phyloP scores from a whole-genome alignment of 495 filamentous ascomycete genomes.

The Talaromyces trachyspermus region DNA sequence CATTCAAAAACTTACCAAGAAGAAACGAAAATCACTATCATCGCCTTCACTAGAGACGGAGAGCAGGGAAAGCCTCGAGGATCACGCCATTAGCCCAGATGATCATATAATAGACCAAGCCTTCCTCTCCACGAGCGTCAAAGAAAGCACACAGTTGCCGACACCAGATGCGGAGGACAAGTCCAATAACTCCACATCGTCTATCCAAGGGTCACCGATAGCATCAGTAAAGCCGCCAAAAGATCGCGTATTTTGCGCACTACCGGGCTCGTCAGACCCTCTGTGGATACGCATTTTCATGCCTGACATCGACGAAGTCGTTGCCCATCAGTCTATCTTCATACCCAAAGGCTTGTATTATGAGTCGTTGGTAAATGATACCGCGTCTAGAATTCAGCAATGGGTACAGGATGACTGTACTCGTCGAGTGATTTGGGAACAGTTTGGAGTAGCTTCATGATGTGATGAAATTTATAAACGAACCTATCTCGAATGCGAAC shows the following conservation, averaged over 20 bases:
- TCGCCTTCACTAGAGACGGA: neutral
- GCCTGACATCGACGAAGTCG: slow-evolving; percentile 76
- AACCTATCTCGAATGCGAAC: no score
- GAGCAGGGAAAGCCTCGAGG: neutral
- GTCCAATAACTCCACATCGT: no score
- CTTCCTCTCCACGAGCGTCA: no score
- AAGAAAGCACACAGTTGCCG: no score
- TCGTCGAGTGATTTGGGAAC: slow-evolving; percentile 11
- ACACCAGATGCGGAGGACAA: no score
- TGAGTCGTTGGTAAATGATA: slow-evolving; percentile 68
- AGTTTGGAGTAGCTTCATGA: slow-evolving; percentile 4
- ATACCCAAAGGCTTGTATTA: slow-evolving; percentile 56
- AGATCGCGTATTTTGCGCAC: slow-evolving; percentile 69
- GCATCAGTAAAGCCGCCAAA: slow-evolving; percentile 34
- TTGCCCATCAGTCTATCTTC: slow-evolving; percentile 80
- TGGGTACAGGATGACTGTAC: slow-evolving; percentile 58
- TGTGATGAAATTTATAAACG: no score
- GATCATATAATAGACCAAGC: no score
- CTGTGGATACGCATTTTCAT: slow-evolving; percentile 74
- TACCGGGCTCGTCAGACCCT: slow-evolving; percentile 52
- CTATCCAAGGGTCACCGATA: no score
- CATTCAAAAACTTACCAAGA: slow-evolving; percentile 46
- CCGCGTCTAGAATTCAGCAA: slow-evolving; percentile 56
- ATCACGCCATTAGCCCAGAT: neutral
- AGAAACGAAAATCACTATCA: neutral